Conservation (phyloP, 176 grass and related monocot species). For the Ensete ventricosum region DNA sequence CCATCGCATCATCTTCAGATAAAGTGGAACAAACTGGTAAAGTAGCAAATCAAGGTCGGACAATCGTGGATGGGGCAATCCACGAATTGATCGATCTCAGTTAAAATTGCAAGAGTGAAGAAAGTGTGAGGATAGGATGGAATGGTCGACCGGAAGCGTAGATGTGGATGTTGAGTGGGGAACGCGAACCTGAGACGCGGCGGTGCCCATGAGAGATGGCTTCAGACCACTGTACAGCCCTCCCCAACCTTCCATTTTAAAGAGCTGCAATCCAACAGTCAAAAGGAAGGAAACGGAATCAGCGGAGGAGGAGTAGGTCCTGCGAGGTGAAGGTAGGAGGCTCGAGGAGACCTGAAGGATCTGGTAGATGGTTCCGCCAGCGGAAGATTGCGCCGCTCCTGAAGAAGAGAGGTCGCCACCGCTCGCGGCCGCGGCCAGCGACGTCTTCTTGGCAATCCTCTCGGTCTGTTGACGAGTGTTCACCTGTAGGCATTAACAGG, state of each 20-base stretch:
- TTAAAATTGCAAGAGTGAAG: background rate
- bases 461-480: constrained; percentile 96
- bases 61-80: no score
- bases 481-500: constrained; percentile 32
- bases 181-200: constrained; percentile 56
- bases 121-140: no score
- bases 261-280: constrained; percentile 37
- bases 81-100: background rate
- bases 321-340: background rate
- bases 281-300: background rate
- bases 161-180: background rate
- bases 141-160: background rate
- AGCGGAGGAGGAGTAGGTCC: background rate
- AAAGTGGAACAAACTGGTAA: background rate
- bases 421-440: background rate
- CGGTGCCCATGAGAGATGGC: constrained; percentile 85
- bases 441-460: constrained; percentile 66
- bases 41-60: no score
- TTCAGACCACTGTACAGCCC: constrained; percentile 91
- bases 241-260: constrained; percentile 77
- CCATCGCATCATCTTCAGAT: background rate
- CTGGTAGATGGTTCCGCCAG: constrained; percentile 49
- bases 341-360: constrained; percentile 54
- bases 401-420: background rate
- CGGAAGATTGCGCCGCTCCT: background rate